Conservation (phyloP, 352 stramenopile genomes). For the Phytopythium oedochilum region DNA sequence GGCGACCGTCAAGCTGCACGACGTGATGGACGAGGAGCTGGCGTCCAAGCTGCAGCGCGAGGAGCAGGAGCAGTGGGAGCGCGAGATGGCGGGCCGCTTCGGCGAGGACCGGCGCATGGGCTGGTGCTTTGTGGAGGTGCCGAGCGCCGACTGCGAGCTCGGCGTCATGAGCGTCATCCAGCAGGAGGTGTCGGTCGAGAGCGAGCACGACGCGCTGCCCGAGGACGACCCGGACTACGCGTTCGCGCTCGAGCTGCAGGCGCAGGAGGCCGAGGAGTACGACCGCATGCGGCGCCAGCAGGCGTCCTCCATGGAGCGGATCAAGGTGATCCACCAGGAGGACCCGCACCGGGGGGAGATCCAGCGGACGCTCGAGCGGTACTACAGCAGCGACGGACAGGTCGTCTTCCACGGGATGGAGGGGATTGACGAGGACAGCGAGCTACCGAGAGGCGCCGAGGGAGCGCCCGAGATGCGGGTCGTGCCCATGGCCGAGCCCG, state of each 20-base stretch:
- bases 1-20: conserved; percentile 18
- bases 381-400: conserved; percentile 33
- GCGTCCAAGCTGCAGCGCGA: conserved; percentile 64
- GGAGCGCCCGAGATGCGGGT: background rate
- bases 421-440: conserved; percentile 2
- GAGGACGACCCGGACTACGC: conserved; percentile 62
- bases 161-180: conserved; percentile 74
- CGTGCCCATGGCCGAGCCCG: conserved; percentile 9
- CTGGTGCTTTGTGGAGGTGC: conserved; percentile 76
- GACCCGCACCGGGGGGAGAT: conserved; percentile 41
- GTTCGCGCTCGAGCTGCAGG: conserved; percentile 68
- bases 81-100: conserved; percentile 58
- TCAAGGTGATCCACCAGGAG: conserved; percentile 52
- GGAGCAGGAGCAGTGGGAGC: conserved; percentile 63
- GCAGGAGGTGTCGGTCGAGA: conserved; percentile 55
- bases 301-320: conserved; percentile 59
- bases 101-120: conserved; percentile 43
- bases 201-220: conserved; percentile 17
- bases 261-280: conserved; percentile 70
- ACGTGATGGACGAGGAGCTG: conserved; percentile 73
- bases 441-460: conserved; percentile 11
- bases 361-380: conserved; percentile 40
- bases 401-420: conserved; percentile 8
- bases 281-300: conserved; percentile 64
- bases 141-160: conserved; percentile 36